phyloP scores from a whole-genome alignment of 176 grass and related monocot genomes.

The sorghum (Sorghum bicolor) region DNA sequence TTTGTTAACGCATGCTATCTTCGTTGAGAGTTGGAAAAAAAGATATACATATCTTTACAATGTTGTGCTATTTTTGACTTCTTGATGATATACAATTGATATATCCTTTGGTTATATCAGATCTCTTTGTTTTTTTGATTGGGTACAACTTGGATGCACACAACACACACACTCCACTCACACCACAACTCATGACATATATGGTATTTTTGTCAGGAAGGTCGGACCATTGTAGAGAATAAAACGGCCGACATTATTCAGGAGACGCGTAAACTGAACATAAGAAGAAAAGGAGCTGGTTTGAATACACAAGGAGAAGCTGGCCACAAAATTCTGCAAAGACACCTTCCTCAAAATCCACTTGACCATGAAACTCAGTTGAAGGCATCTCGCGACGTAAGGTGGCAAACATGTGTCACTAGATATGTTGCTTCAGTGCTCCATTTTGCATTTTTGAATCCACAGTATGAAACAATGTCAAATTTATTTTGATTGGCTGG shows the following conservation, averaged over 20 bases:
- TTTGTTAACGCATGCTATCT: background rate
- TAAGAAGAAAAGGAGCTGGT: conserved; percentile 67
- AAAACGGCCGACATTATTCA: conserved; percentile 92
- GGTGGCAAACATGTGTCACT: conserved; percentile 79
- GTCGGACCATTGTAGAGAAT: conserved; percentile 86
- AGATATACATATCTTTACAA: background rate
- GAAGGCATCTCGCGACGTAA: conserved; percentile 99
- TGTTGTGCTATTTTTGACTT: background rate
- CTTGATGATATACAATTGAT: background rate
- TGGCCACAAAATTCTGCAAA: conserved; percentile 59
- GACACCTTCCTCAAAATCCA: conserved; percentile 61
- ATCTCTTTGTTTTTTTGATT: background rate
- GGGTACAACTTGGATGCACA: too few relatives aligned
- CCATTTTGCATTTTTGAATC: conserved; percentile 15
- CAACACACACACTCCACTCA: too few relatives aligned
- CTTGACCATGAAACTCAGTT: conserved; percentile 87
- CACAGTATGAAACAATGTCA: background rate
- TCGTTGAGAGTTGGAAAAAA: background rate
- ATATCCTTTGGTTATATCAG: conserved; percentile 4
- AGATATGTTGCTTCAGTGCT: conserved; percentile 38
- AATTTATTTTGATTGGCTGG: conserved; percentile 18
- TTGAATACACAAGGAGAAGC: conserved; percentile 45
- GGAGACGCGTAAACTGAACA: conserved; percentile 87
- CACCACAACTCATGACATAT: background rate
- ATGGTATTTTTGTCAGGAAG: conserved; percentile 57